These are phyloP conservation scores for Penicillium arizonense DNA, from an alignment of 495 filamentous ascomycete genomes.

Conservation along the genomic window DNA sequence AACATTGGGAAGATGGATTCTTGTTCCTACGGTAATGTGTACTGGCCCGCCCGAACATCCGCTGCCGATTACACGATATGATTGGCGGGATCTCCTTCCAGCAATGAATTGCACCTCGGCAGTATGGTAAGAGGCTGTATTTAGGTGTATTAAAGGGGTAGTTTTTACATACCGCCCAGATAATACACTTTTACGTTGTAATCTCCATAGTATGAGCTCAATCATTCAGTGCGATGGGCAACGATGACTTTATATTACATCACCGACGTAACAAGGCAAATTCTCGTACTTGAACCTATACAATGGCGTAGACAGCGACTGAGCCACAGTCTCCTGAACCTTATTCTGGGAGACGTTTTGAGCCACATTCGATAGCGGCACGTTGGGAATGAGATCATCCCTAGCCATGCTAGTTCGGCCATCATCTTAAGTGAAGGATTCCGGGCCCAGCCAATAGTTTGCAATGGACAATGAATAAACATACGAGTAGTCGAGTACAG, in stretches of 20 bases:
- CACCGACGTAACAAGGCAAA: no score
- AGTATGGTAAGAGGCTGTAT: neutral
- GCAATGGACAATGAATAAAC: neutral
- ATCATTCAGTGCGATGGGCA: neutral
- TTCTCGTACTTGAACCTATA: no score
- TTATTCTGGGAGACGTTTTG: no score
- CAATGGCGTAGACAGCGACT: no score
- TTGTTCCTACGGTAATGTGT: constrained; percentile 7
- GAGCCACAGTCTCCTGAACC: no score
- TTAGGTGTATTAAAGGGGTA: neutral
- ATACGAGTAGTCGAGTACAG: neutral
- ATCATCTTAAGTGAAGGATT: neutral
- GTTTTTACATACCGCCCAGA: neutral
- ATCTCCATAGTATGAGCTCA: no score
- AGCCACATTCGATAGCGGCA: no score
- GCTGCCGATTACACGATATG: neutral
- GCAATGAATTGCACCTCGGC: constrained; percentile 11
- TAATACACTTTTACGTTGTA: neutral
- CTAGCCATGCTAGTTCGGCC: no score
- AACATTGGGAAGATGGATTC: no score
- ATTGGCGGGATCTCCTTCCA: constrained; percentile 28
- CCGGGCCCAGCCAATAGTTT: neutral
- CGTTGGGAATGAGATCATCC: no score
- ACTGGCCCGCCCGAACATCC: constrained; percentile 5
- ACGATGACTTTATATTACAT: neutral